Percentiles rank a stretch among this genome's conserved stretches.
These are phyloP conservation scores for Herpotrichia juniperi DNA, from an alignment of 2,329 filamentous ascomycete genomes.

Conservation along the genomic window DNA sequence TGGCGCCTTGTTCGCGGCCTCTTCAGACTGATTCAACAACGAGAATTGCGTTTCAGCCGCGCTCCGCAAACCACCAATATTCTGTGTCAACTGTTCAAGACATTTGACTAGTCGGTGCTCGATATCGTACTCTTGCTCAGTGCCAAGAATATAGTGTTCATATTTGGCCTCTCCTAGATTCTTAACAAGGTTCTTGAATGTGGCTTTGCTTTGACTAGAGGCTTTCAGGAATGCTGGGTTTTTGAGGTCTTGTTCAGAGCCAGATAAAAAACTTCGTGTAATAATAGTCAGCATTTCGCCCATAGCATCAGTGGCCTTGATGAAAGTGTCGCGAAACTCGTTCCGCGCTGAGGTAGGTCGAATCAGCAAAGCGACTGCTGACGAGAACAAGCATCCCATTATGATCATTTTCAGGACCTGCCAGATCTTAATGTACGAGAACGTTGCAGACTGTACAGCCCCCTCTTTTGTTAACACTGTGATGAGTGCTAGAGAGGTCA, in stretches of 20 bases:
- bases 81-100: conserved; percentile 83
- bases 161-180: conserved; percentile 85
- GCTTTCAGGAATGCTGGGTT: conserved; percentile 69
- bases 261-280: conserved; percentile 81
- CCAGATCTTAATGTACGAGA: conserved; percentile 84
- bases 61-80: conserved; percentile 87
- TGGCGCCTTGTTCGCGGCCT: conserved; percentile 18
- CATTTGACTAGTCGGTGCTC: conserved; percentile 83
- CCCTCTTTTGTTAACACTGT: conserved; percentile 91
- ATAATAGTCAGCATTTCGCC: conserved; percentile 83
- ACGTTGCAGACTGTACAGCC: conserved; percentile 79
- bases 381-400: conserved; percentile 63
- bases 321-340: conserved; percentile 75
- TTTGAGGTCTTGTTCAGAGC: conserved; percentile 77
- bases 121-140: conserved; percentile 77
- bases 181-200: conserved; percentile 73
- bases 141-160: conserved; percentile 83
- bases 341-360: conserved; percentile 79
- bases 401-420: conserved; percentile 62
- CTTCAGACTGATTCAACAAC: conserved; percentile 69
- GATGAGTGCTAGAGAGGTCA: conserved; percentile 87
- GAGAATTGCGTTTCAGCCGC: conserved; percentile 89
- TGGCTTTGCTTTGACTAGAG: conserved; percentile 67
- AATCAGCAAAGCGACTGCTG: conserved; percentile 65
- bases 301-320: conserved; percentile 74